Evolutionary conservation across 2,329 filamentous ascomycete genomes (phyloP), one percentile per base, ranked within the genome.

Genomic region (Fusarium sp.): DNA sequence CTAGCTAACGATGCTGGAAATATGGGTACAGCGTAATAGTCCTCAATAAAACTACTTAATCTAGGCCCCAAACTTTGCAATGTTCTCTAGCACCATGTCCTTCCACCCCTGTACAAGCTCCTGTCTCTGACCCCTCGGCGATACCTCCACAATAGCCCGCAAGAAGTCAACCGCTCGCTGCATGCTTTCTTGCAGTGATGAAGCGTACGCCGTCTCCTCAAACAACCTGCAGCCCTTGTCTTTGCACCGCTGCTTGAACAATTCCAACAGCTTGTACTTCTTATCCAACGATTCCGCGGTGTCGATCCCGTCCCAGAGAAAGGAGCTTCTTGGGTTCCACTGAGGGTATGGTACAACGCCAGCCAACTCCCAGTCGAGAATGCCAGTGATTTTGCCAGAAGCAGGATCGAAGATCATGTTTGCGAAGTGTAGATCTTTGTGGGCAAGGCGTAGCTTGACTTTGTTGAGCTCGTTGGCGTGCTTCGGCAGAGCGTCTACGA

Each of bases 361-460:
- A 2, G 30, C 30, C 12, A 53, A 53, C 9, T 53, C 48, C 30
- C 30, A 36, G n/a, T 53, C 30, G 0, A 36, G 30, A 4, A 53
- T 20, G 0, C n/a, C n/a, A 2, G n/a, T 53, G 6, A 26, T 36
- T 1, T 12, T 15, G 3, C n/a, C 17, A 8, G 30, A 8, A 0
- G 0, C 5, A 3, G 17, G n/a, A 32, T 53, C 3, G 3, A 1
- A 15, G 0, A 36, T 20, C 3, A 36, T 20, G 13, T 53, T 53
- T 3, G 30, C 48, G 12, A 53, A 36, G n/a, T 53, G n/a, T 5
- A 53, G 1, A 2, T 53, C 30, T 15, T 36, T 53, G 2, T 36
- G 48, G 2, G 48, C 30, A 17, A 53, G n/a, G n/a, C 30, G 48
- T 2, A 20, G 2, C 13, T 53, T 53, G 17, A 36, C 2, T 13